Percentiles rank a stretch among this genome's conserved stretches.
Conservation (phyloP, 2,329 filamentous ascomycete species). For the Apiospora saccharicola region DNA sequence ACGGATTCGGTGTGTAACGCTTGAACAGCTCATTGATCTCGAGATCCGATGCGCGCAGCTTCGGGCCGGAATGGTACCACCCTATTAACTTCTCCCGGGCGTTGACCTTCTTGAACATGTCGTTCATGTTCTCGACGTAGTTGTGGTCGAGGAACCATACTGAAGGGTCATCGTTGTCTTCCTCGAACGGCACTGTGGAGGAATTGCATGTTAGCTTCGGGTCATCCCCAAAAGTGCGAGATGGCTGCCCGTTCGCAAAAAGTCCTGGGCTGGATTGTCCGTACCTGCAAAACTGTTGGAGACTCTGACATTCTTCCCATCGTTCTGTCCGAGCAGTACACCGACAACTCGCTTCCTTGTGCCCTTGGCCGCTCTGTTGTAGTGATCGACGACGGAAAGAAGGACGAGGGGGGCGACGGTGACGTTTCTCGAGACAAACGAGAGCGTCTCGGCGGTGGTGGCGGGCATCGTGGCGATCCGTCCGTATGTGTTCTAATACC, state of each 20-base stretch:
- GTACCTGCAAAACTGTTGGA: constrained; percentile 98
- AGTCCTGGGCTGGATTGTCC: constrained; percentile 41
- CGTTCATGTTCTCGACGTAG: constrained; percentile 99
- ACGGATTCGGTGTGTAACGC: constrained; percentile 94
- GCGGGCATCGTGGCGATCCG: constrained; percentile 76
- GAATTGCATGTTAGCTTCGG: constrained; percentile 19
- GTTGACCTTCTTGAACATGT: constrained; percentile 99
- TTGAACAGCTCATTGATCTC: constrained; percentile 99
- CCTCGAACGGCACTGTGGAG: constrained; percentile 92
- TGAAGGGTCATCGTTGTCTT: constrained; percentile 97
- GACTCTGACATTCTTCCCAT: constrained; percentile 93
- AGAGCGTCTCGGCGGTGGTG: constrained; percentile 95
- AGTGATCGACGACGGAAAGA: constrained; percentile 97
- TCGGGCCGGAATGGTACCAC: constrained; percentile 99
- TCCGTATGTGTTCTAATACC: constrained; percentile 10
- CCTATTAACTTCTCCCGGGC: constrained; percentile 98
- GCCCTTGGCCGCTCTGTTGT: constrained; percentile 91
- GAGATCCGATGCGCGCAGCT: constrained; percentile 93
- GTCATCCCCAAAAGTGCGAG: neutral
- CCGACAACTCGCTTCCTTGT: constrained; percentile 89
- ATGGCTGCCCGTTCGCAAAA: neutral
- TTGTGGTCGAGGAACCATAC: constrained; percentile 99
- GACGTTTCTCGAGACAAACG: constrained; percentile 91
- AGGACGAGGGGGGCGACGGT: constrained; percentile 97
- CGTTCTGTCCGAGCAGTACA: constrained; percentile 92